Base-by-base conservation (phyloP, 2,329 filamentous ascomycete species). In the Rhinocladiella mackenziei region DNA sequence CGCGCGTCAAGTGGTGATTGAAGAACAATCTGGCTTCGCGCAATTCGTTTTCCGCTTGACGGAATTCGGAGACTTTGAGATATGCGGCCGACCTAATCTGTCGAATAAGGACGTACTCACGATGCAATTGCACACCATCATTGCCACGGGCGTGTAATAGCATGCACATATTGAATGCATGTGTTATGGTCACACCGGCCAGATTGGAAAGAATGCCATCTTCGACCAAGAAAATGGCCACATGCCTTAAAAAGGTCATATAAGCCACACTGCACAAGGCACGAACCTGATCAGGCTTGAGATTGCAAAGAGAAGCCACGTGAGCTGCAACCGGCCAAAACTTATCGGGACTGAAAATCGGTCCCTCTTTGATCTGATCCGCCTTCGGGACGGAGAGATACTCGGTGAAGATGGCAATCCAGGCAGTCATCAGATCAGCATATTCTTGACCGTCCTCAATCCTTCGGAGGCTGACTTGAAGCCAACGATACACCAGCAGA, bases 131-230 rank as follows among this genome's bases (percentile, higher is more conserved):
- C 5, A 20, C 7, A 25, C 34, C 22, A 22, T 18, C 25, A 31
- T 15, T 15, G 3, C 20, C 18, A 1, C 29, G 42, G 33, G 19
- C 5, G 18, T 32, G 33, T 13, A 39, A 15, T 7, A 33, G 17
- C 4, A 7, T 32, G 34, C 33, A 45, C 42, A 45, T 45, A n/a
- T 39, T 25, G n/a, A 39, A 33, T n/a, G 42, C 42, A 32, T 32
- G 35, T 13, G 33, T 33, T 9, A 45, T 39, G 13, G 26, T 13
- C 3, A 39, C 17, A 7, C 34, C 19, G 5, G 33, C 42, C 17
- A 38, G 19, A 22, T 18, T 23, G 5, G 13, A n/a, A 13, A 39
- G 35, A 11, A 45, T 18, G 8, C 34, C 42, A 25, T 45, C 42
- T 3, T 39, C 28, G 17, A 36, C 22, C 15, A 45, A 28, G 19